phyloP scores from a whole-genome alignment of 306 rosid species.

The Cyamopsis tetragonoloba region DNA sequence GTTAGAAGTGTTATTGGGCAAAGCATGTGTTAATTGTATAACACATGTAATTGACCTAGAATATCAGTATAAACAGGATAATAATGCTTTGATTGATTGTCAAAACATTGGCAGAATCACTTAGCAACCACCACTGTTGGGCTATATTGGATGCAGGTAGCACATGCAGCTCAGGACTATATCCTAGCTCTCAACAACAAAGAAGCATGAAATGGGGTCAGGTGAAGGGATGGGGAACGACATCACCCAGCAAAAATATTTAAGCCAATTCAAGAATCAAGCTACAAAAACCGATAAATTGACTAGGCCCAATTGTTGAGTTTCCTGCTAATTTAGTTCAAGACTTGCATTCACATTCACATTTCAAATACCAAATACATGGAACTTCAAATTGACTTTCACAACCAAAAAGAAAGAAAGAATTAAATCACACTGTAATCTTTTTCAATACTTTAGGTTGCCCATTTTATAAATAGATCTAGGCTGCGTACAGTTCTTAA shows the following conservation, averaged over 20 bases:
- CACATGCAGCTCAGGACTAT: neutral
- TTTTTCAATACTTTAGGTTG: neutral
- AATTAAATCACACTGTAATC: neutral
- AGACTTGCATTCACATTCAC: neutral
- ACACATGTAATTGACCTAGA: neutral
- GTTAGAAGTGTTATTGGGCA: neutral
- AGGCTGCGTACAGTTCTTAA: too few species aligned
- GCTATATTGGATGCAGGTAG: conserved; percentile 2
- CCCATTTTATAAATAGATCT: neutral
- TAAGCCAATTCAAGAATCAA: neutral
- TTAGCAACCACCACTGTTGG: neutral
- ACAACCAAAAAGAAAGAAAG: neutral
- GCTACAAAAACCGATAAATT: neutral
- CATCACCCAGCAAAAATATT: neutral
- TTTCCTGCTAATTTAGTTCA: neutral
- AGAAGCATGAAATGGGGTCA: conserved; percentile 15
- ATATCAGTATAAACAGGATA: neutral
- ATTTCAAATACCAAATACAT: neutral
- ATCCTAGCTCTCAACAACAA: conserved; percentile 8
- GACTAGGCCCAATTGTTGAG: neutral
- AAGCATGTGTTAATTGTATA: neutral
- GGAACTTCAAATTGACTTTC: neutral
- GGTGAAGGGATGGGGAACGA: neutral
- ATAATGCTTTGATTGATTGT: neutral
- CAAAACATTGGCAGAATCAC: neutral